phyloP scores from a whole-genome alignment of 805 yeast species.

The Cyberlindnera euphorbiae region DNA sequence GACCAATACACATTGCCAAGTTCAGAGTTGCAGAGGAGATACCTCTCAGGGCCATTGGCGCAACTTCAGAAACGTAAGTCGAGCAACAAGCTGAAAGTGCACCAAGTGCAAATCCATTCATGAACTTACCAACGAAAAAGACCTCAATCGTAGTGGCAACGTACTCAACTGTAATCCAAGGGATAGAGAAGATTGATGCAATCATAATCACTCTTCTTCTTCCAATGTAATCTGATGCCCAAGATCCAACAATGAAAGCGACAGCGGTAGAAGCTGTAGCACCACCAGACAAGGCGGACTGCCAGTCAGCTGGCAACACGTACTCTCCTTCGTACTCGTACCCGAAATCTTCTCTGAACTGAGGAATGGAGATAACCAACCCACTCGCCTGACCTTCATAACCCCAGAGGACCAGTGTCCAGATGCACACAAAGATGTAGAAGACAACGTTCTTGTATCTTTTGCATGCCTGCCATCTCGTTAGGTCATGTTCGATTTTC shows the following conservation, averaged over 20 bases:
- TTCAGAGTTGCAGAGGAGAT: conserved; percentile 34
- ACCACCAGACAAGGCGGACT: conserved; percentile 35
- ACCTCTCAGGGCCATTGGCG: conserved; percentile 36
- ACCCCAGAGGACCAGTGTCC: conserved; percentile 38
- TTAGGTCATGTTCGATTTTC: conserved; percentile 13
- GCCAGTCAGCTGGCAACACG: conserved; percentile 39
- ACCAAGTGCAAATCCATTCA: conserved; percentile 40
- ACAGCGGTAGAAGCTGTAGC: conserved; percentile 29
- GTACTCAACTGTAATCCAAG: conserved; percentile 35
- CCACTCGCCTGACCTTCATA: conserved; percentile 38
- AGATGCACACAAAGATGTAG: conserved; percentile 36
- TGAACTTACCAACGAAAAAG: conserved; percentile 36
- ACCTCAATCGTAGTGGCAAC: conserved; percentile 33
- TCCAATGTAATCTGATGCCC: conserved; percentile 30
- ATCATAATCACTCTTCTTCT: conserved; percentile 30
- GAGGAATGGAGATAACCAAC: conserved; percentile 33
- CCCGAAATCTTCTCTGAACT: conserved; percentile 32
- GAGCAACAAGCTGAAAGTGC: conserved; percentile 33
- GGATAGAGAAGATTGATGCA: conserved; percentile 27
- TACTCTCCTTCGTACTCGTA: conserved; percentile 26
- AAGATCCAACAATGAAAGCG: conserved; percentile 24
- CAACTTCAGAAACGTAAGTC: conserved; percentile 37
- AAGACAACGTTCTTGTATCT: conserved; percentile 36
- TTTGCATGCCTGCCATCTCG: conserved; percentile 29
- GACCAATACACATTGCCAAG: conserved; percentile 35